Evolutionary conservation across 139 green algal genomes (phyloP).

Genomic region (Coelastrella sp.): DNA sequence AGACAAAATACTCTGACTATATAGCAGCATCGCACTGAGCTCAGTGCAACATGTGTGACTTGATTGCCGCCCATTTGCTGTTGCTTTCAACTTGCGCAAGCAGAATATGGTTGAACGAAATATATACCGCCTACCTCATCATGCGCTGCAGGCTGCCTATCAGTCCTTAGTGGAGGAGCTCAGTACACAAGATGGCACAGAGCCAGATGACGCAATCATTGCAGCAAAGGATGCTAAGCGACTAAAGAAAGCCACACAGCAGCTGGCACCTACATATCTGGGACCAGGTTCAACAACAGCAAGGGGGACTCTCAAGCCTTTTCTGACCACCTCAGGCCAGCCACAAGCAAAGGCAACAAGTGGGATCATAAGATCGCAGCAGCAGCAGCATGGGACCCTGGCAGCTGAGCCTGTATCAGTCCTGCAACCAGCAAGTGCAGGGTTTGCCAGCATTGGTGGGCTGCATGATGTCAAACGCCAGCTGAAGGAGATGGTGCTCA

Average conservation of each 20-base stretch:
- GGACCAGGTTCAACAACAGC: not conserved
- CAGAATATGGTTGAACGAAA: too few species aligned
- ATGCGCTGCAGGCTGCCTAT: constrained; percentile 21
- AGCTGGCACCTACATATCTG: constrained; percentile 26
- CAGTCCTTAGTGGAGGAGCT: constrained; percentile 21
- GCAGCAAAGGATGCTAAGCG: constrained; percentile 39
- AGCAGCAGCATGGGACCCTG: constrained; percentile 9
- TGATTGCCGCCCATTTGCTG: too few species aligned
- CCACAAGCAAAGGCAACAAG: too few species aligned
- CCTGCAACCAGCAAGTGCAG: constrained; percentile 6
- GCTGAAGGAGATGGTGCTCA: constrained; percentile 85
- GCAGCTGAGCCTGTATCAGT: not conserved
- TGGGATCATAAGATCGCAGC: too few species aligned
- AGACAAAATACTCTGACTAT: too few species aligned
- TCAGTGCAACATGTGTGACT: too few species aligned
- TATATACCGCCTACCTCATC: too few species aligned
- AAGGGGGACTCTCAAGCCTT: not conserved
- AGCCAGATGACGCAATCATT: constrained; percentile 41
- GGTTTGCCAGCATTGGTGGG: constrained; percentile 68
- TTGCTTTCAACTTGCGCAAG: too few species aligned
- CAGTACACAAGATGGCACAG: not conserved
- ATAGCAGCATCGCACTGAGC: too few species aligned
- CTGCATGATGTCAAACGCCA: constrained; percentile 63
- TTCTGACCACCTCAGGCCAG: not conserved
- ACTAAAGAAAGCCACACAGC: constrained; percentile 18